Percentiles rank a stretch among this genome's conserved stretches.
phyloP scores from a whole-genome alignment of 805 yeast species.

The Yamadazyma endophytica region DNA sequence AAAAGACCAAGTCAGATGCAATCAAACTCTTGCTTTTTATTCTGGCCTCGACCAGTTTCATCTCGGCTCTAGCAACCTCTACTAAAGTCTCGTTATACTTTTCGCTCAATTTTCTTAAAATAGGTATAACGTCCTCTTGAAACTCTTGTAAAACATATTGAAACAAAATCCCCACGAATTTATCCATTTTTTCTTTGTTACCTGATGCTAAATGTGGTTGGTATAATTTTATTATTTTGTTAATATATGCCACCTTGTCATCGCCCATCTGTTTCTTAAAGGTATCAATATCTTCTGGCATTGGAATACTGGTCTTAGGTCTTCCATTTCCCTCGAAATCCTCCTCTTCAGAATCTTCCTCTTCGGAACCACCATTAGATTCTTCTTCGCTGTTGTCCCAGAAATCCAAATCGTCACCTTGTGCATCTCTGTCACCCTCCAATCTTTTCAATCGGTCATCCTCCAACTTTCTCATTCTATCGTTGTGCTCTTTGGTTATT shows the following conservation, averaged over 20 bases:
- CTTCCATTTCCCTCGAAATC: slow-evolving; percentile 16
- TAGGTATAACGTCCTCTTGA: slow-evolving; percentile 22
- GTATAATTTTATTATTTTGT: slow-evolving; percentile 53
- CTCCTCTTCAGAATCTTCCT: slow-evolving; percentile 27
- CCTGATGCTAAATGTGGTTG: slow-evolving; percentile 81
- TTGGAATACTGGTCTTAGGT: slow-evolving; percentile 14
- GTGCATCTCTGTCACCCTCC: slow-evolving; percentile 60
- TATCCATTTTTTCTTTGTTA: slow-evolving; percentile 69
- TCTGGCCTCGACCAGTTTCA: slow-evolving; percentile 52
- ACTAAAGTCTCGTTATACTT: slow-evolving; percentile 63
- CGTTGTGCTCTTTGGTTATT: slow-evolving; percentile 53
- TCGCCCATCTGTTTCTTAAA: slow-evolving; percentile 20
- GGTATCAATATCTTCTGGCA: slow-evolving; percentile 28
- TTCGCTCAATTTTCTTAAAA: slow-evolving; percentile 56
- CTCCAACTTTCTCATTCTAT: slow-evolving; percentile 59
- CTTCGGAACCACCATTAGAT: slow-evolving; percentile 33
- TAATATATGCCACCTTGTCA: slow-evolving; percentile 45
- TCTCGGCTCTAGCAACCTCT: slow-evolving; percentile 53
- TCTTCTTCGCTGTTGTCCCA: slow-evolving; percentile 48
- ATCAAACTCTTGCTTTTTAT: slow-evolving; percentile 20
- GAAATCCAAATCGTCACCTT: slow-evolving; percentile 70
- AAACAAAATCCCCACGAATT: slow-evolving; percentile 58
- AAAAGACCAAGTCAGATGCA: slow-evolving; percentile 57
- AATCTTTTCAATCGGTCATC: slow-evolving; percentile 67
- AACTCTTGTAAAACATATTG: slow-evolving; percentile 52